Base-by-base conservation (phyloP, 2,329 filamentous ascomycete species). In the Claviceps sp. region DNA sequence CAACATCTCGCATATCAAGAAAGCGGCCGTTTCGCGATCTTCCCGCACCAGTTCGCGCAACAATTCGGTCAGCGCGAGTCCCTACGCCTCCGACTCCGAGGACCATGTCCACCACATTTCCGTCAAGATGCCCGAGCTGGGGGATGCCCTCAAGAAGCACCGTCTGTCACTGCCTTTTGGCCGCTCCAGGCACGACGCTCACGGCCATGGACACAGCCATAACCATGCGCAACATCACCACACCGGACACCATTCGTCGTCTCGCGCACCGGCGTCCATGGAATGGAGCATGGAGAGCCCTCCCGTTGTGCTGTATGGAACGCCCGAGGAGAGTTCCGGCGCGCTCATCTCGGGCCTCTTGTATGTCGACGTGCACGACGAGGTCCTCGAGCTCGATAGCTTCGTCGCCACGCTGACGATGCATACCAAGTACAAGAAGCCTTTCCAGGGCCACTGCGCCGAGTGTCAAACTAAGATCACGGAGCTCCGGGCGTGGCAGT, bases 281-380 rank as follows among this genome's bases (percentile, higher is more conserved):
- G 67, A 73, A 54, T 79, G 75, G 72, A 74, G 70, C 59, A 85
- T 96, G 56, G 90, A 96, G 72, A 94, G 87, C 13, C 88, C 89
- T 1, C 90, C 90, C 2, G 76, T 91, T 18, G 79, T 96, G 46
- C 84, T 95, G 69, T 87, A 93, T 62, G 89, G 89, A 56, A 73
- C 77, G 24, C 75, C 86, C 1, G 77, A 82, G 55, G 77, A 79
- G 58, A 95, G 89, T 60, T 85, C 84, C 2, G 91, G 91, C 52
- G 88, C 89, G 6, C 73, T 96, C 54, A 79, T 96, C 49, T 94
- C 88, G 1, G 89, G 89, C 34, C 86, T 88, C 65, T 72, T 97
- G 59, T 81, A 84, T 60, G 69, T 97, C 51, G 74, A 81, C 41
- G 79, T 95, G 60, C 77, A 78, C 56, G 84, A 89, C 50, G 77